These are phyloP conservation scores for Candida ulmi DNA, from an alignment of 805 yeast genomes.

Conservation along the genomic window DNA sequence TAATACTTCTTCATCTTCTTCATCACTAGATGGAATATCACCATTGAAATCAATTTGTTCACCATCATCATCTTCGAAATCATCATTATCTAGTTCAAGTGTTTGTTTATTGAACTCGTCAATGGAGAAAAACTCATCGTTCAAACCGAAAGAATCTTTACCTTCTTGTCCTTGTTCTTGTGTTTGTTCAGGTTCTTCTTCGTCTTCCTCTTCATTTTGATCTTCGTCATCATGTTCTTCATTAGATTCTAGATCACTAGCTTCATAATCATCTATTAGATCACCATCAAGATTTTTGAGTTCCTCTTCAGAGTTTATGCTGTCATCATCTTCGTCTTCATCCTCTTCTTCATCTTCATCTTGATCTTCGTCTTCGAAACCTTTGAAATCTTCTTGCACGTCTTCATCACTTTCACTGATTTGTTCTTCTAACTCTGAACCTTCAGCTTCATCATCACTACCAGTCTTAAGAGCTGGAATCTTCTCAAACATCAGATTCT, in stretches of 20 bases:
- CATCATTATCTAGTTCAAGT: constrained; percentile 1
- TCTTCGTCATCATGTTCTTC: background rate
- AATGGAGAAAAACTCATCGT: constrained; percentile 1
- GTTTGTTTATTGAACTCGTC: constrained; percentile 1
- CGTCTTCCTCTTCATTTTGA: constrained; percentile 1
- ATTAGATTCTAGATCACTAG: background rate
- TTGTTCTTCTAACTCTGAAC: constrained; percentile 2
- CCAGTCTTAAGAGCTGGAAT: constrained; percentile 44
- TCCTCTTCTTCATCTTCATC: constrained; percentile 18
- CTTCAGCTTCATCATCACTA: constrained; percentile 23
- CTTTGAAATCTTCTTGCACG: constrained; percentile 16
- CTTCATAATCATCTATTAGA: constrained; percentile 3
- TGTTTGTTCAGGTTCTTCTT: background rate
- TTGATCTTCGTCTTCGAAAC: constrained; percentile 6
- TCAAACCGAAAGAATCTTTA: background rate
- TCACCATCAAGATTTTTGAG: background rate
- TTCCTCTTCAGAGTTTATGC: constrained; percentile 22
- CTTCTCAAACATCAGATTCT: constrained; percentile 49
- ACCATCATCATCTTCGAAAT: constrained; percentile 14
- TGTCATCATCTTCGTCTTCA: constrained; percentile 1
- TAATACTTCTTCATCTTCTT: constrained; percentile 49
- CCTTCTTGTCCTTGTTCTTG: background rate
- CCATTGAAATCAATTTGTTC: constrained; percentile 36
- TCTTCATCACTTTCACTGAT: constrained; percentile 14
- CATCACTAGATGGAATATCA: constrained; percentile 43